Evolutionary conservation across 208 protist species (phyloP).

Genomic region (Tritrichomonas musculus): DNA sequence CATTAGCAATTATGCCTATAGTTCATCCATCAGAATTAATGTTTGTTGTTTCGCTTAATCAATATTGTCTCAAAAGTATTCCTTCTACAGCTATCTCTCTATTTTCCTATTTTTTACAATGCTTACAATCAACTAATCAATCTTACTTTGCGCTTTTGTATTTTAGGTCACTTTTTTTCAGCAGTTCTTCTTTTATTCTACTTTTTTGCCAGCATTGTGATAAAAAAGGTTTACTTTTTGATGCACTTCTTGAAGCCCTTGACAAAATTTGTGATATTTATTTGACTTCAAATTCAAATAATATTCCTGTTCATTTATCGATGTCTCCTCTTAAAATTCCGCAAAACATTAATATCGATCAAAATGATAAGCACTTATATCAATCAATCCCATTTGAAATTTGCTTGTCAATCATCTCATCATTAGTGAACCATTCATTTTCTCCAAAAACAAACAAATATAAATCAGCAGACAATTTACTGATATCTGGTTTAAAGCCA

Average conservation of each 20-base stretch:
- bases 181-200: not conserved
- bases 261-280: not conserved
- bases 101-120: not conserved
- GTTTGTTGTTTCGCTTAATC: not conserved
- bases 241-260: not conserved
- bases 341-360: not conserved
- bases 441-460: no score
- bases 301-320: not conserved
- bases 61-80: not conserved
- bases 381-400: not conserved
- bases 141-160: not conserved
- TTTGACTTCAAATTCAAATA: not conserved
- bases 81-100: not conserved
- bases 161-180: not conserved
- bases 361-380: not conserved
- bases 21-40: not conserved
- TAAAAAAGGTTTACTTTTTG: not conserved
- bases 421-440: not conserved
- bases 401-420: not conserved
- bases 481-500: not conserved
- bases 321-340: not conserved
- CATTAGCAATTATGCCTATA: not conserved
- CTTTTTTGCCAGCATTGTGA: not conserved
- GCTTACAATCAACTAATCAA: not conserved
- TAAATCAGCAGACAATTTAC: no score